Conservation (phyloP, 225 moss, liverwort and hornwort genomes). For the Pseudisothecium myosuroides region DNA sequence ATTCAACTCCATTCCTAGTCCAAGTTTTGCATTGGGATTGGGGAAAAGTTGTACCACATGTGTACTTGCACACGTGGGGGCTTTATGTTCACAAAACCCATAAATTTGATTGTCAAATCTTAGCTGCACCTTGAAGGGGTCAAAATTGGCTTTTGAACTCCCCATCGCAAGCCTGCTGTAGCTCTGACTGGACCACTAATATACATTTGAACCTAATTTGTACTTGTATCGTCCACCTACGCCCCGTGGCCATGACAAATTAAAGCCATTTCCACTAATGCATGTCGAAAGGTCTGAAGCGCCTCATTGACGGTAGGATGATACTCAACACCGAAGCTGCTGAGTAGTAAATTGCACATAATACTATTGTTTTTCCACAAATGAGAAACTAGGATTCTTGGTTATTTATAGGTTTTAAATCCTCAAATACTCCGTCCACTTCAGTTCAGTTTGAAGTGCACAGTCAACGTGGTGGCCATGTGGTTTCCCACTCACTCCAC, state of each 20-base stretch:
- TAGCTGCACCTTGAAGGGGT: background rate
- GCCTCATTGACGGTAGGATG: background rate
- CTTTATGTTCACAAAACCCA: background rate
- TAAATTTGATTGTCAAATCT: background rate
- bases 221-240: background rate
- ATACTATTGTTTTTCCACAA: background rate
- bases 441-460: background rate
- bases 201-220: background rate
- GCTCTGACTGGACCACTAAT: background rate
- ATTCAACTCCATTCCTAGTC: no score
- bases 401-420: background rate
- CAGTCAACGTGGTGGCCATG: background rate
- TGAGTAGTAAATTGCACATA: no score
- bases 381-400: background rate
- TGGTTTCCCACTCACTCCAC: background rate
- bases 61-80: background rate
- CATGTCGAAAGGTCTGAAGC: background rate
- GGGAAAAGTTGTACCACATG: background rate
- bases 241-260: no score
- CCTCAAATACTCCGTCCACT: background rate
- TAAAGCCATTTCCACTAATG: background rate
- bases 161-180: background rate
- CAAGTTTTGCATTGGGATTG: background rate
- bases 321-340: no score
- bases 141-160: background rate